Evolutionary conservation across 2,329 filamentous ascomycete species (phyloP), one percentile per base, ranked within the genome.

Genomic region (Gaeumannomyces tritici): DNA sequence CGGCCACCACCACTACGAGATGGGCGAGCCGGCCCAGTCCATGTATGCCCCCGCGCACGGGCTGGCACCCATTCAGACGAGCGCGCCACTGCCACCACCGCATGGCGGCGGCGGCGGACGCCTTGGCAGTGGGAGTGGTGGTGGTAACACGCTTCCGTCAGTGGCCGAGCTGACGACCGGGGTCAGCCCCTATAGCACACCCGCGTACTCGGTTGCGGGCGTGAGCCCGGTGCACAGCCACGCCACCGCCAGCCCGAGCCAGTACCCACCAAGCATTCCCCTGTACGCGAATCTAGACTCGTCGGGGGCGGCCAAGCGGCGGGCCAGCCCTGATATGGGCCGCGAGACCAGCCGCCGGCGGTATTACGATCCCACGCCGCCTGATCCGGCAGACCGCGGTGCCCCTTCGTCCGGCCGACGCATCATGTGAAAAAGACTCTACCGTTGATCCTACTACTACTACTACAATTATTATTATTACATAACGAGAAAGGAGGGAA

Each of bases 131-230:
- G 73, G 73, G 33, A 71, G 73, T 9, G 70, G 73, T 31, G 73
- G 73, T n/a, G 74, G 73, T 7, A 79, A 76, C 0, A 75, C 82
- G 65, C 74, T 88, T n/a, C 85, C 85, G 1, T 80, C 84, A 60
- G 77, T 88, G 21, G 80, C 82, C 47, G 85, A 88, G 69, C 77
- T 88, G 67, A 88, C 85, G 2, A 87, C 84, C 0, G 85, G 85
- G 15, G 76, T 86, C 35, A 85, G 81, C 65, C 82, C 83, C 0
- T 87, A 87, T 69, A 82, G 75, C 66, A 82, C 81, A n/a, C 81
- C 82, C 54, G 80, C 82, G 0, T 84, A 83, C 68, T 78, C 80
- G 9, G 70, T 73, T 9, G 73, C 76, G 3, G 76, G 69, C 54
- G 71, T 71, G 57, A 75, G 76, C 64, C 71, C 73, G 29, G 69